phyloP scores from a whole-genome alignment of 768 basidiomycete species.

The Russula olivacea region DNA sequence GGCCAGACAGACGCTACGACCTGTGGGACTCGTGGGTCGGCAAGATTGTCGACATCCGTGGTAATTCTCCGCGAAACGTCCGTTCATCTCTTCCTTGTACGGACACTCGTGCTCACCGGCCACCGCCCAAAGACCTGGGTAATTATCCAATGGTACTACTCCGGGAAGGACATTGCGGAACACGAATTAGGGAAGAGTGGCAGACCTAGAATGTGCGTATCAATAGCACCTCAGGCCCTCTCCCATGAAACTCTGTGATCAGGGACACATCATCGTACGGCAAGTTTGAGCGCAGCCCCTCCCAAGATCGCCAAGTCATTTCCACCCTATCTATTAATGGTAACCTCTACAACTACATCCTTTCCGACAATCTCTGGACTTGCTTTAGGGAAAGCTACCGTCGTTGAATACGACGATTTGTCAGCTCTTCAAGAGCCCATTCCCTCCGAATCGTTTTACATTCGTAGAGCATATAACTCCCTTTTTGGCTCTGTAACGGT shows the following conservation, averaged over 20 bases:
- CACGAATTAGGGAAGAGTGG: not conserved
- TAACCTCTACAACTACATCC: not conserved
- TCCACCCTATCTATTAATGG: conserved; percentile 13
- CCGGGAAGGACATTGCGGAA: conserved; percentile 16
- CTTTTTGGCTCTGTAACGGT: not conserved
- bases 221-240: not conserved
- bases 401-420: conserved; percentile 1
- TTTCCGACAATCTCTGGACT: not conserved
- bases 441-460: conserved; percentile 4
- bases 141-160: conserved; percentile 6
- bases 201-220: not conserved
- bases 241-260: not conserved
- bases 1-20: not conserved
- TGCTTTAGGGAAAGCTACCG: conserved; percentile 7
- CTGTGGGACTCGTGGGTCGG: conserved; percentile 14
- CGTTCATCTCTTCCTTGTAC: not conserved
- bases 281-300: conserved; percentile 17
- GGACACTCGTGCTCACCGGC: not conserved
- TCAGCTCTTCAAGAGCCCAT: conserved; percentile 9
- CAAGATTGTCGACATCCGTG: conserved; percentile 13
- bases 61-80: conserved; percentile 13
- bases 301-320: conserved; percentile 4
- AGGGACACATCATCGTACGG: conserved; percentile 13
- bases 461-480: conserved; percentile 5
- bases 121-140: conserved; percentile 6